Evolutionary conservation across 1,139 yeast species (phyloP), one percentile per base, ranked within the genome.

Genomic region (Meyerozyma carpophila): DNA sequence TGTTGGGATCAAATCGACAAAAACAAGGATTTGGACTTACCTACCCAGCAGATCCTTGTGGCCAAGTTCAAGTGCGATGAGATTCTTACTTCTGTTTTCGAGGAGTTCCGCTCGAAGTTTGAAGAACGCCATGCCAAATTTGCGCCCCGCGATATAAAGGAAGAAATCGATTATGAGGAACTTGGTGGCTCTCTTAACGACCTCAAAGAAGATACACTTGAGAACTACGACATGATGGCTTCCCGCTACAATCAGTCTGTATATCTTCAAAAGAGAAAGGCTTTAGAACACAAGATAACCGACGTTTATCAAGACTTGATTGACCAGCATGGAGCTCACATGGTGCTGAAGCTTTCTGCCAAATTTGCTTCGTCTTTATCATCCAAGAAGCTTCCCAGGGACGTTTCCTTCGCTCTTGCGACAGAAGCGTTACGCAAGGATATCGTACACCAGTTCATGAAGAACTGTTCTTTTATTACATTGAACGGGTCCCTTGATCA

Each of bases 31-130:
- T 77, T 93, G 53, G 98, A 93, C 64, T 74, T 93, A 53, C 98
- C 98, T 24, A 91, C 98, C 1, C 98, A 93, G 61, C 98, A 93
- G 61, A 87, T 89, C 39, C 70, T 93, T 47, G 98, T 93, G 16
- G 96, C 98, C 5, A 81, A 93, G 54, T 93, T 89, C 66, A 82
- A 96, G 58, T 93, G 98, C 63, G 96, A 91, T 56, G 98, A 93
- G 61, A 86, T 94, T 43, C 76, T 82, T 25, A 65, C 68, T 26
- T 66, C 65, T 36, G 73, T 82, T 1, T 79, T 66, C 56, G 71
- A 67, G 6, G 70, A 66, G 13, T 84, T 84, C 56, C 63, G 66
- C 24, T 49, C 45, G 1, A 66, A 63, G 25, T 70, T 70, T 41
- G 52, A 54, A 2, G 62, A 53, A n/a, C 48, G 56, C 24, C 48